Base-by-base conservation (phyloP, 2,329 filamentous ascomycete genomes). In the Ophiocordyceps unilateralis region DNA sequence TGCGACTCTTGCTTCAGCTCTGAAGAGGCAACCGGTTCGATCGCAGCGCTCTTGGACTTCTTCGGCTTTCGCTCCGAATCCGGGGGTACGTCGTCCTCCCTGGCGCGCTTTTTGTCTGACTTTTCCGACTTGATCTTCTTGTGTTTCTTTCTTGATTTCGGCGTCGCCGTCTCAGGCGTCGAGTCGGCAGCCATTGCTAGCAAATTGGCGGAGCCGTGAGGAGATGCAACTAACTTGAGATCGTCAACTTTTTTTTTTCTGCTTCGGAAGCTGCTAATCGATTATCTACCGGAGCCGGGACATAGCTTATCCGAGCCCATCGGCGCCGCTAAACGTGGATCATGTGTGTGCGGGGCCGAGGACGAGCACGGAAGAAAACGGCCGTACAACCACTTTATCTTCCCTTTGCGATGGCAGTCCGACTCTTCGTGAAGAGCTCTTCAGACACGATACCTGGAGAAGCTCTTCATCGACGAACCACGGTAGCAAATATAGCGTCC, bases 31-130 rank as follows among this genome's bases (percentile, higher is more conserved):
- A 15, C 6, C 40, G 39, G 34, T 19, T 40, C 54, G 39, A 47
- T 54, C 41, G 53, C 63, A 54, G 63, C 63, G 61, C 59, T 67
- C 55, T 68, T 70, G 5, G 67, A 66, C 46, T 67, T 68, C 50
- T 72, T 71, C 51, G 67, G 60, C 54, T 66, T 68, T 51, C 64
- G 64, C 46, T 69, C 66, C 30, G 55, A 53, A 40, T 61, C 58
- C 36, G 57, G 58, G 8, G 49, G 45, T 19, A 50, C 51, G 34
- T 69, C 65, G 22, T 68, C 65, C 41, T 69, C 66, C 38, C 66
- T 56, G 7, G 58, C 53, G 38, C 66, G 62, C 57, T 69, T 69
- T 56, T 67, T 68, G 39, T 66, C 53, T 10, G 54, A 55, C 45
- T 56, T 58, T 15, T 50, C 47, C 36, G 51, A 50, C 45, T 55